phyloP scores from a whole-genome alignment of 495 filamentous ascomycete species.

The Penicillium samsonianum region DNA sequence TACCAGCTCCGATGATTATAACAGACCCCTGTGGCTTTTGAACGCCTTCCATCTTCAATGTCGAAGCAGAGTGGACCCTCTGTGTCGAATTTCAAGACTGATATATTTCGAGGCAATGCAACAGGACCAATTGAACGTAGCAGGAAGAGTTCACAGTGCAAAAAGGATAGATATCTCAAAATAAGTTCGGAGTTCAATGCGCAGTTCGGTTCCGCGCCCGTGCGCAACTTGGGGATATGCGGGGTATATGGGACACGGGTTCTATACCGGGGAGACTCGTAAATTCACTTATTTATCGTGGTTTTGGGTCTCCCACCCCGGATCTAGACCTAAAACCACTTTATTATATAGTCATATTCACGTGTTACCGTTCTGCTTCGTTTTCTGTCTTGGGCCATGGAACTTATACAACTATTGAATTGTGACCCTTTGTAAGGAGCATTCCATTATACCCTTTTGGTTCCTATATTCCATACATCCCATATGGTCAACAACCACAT shows the following conservation, averaged over 20 bases:
- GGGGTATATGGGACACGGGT: background rate
- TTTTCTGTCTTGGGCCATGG: too few relatives aligned
- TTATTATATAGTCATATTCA: too few relatives aligned
- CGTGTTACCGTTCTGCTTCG: too few relatives aligned
- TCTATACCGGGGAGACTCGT: too few relatives aligned
- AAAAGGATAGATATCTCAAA: background rate
- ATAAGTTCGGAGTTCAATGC: background rate
- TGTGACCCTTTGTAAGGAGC: too few relatives aligned
- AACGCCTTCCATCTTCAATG: conserved; percentile 2
- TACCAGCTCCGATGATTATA: conserved; percentile 40
- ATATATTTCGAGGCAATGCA: background rate
- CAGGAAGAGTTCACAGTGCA: background rate
- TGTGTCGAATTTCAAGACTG: background rate
- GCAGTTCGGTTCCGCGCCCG: background rate
- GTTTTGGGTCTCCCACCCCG: too few relatives aligned
- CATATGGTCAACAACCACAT: too few relatives aligned
- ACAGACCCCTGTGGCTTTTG: conserved; percentile 17
- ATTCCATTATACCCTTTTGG: too few relatives aligned
- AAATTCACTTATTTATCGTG: too few relatives aligned
- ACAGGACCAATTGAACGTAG: background rate
- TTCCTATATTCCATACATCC: too few relatives aligned
- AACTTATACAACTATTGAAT: too few relatives aligned
- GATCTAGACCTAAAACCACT: too few relatives aligned
- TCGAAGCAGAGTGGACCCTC: background rate
- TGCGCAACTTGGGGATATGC: background rate